phyloP scores from a whole-genome alignment of 2,329 filamentous ascomycete species.

The Eurotiales sp. region DNA sequence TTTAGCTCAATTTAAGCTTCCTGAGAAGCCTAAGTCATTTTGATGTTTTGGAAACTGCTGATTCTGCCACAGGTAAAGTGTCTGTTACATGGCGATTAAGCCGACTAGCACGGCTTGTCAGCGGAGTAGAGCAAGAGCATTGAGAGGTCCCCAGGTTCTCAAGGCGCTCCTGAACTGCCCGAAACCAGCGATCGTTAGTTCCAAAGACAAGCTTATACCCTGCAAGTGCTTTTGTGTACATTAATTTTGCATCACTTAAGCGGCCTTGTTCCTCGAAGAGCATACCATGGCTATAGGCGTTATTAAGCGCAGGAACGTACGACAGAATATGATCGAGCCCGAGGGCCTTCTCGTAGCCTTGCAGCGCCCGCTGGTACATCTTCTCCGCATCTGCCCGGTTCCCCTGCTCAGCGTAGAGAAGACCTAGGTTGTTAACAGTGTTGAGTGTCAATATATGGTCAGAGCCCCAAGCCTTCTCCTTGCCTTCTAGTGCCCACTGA shows the following conservation, averaged over 20 bases:
- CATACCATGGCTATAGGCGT: constrained; percentile 1
- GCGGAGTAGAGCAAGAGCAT: background rate
- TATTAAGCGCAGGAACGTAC: constrained; percentile 5
- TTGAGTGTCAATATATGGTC: background rate
- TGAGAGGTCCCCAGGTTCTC: constrained; percentile 7
- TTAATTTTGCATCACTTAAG: constrained; percentile 8
- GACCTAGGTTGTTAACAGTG: background rate
- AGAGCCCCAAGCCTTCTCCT: background rate
- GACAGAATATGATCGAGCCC: background rate
- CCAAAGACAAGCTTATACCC: constrained; percentile 12
- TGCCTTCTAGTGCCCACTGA: background rate
- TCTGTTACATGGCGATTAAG: constrained; percentile 4
- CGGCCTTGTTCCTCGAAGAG: constrained; percentile 5
- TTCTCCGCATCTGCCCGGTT: background rate
- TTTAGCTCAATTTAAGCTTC: no score
- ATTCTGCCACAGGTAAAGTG: constrained; percentile 3
- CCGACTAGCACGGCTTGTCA: background rate
- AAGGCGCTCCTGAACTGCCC: constrained; percentile 2
- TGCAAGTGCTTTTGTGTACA: constrained; percentile 7
- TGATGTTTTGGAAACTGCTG: constrained; percentile 1
- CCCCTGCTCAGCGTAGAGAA: background rate
- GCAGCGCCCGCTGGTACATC: constrained; percentile 1
- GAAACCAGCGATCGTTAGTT: constrained; percentile 2
- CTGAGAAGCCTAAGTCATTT: constrained; percentile 4
- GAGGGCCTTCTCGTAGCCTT: background rate